Percentiles rank a stretch among this genome's conserved stretches.
Evolutionary conservation across 2,329 filamentous ascomycete species (phyloP).

Genomic region (Colletotrichum australisinense): DNA sequence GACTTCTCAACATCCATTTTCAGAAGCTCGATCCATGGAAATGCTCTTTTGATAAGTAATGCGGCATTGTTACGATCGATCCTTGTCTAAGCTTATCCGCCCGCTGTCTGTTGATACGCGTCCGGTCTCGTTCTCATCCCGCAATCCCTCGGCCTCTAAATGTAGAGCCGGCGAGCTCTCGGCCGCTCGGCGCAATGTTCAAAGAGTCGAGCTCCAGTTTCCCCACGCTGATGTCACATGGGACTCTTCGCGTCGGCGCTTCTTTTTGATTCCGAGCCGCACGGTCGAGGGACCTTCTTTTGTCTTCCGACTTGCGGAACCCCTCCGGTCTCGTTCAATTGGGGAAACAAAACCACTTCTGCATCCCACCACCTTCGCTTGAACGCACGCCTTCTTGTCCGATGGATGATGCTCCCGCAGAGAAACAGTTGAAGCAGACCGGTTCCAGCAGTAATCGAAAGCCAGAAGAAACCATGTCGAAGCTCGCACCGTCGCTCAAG

Average conservation of each 20-base stretch:
- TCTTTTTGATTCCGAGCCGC: slow-evolving; percentile 3
- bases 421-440: not conserved
- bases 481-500: slow-evolving; percentile 78
- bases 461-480: slow-evolving; percentile 68
- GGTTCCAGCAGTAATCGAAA: not conserved
- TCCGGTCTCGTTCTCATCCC: not conserved
- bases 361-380: slow-evolving; percentile 1
- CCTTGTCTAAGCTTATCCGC: not conserved
- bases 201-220: not conserved
- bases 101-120: not conserved
- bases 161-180: slow-evolving; percentile 25
- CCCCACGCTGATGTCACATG: slow-evolving; percentile 31
- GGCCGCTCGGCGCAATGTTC: slow-evolving; percentile 29
- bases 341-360: slow-evolving; percentile 27
- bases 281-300: slow-evolving; percentile 14
- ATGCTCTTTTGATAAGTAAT: slow-evolving; percentile 26
- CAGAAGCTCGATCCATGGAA: not conserved
- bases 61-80: not conserved
- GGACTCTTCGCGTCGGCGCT: slow-evolving; percentile 1
- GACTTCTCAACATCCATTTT: not conserved
- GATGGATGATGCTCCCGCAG: slow-evolving; percentile 26
- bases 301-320: slow-evolving; percentile 30
- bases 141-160: slow-evolving; percentile 14
- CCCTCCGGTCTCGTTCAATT: not conserved
- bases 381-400: not conserved